Conservation (phyloP, 2,329 filamentous ascomycete genomes). For the Emergomyces pasteurianus region DNA sequence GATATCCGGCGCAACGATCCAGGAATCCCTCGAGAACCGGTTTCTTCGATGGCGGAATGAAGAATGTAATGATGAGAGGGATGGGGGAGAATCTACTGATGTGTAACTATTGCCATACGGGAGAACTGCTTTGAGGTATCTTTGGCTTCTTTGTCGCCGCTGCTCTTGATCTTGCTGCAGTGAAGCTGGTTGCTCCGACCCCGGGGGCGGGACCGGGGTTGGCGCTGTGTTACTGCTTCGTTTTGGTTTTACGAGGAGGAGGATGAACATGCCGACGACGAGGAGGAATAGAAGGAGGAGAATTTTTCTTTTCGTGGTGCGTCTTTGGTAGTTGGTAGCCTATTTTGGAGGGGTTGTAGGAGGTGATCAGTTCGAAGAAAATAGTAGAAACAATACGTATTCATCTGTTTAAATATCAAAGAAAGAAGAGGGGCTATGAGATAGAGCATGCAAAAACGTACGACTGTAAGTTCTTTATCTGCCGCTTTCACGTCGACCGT, state of each 20-base stretch:
- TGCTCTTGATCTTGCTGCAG: not conserved
- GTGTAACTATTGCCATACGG: not conserved
- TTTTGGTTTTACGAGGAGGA: conserved; percentile 71
- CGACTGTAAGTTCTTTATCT: conserved; percentile 80
- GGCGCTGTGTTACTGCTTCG: conserved; percentile 15
- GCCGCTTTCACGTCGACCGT: conserved; percentile 84
- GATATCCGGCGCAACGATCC: not conserved
- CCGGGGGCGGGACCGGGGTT: conserved; percentile 14
- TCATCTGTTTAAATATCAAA: not conserved
- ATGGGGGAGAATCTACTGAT: not conserved
- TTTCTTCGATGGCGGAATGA: not conserved
- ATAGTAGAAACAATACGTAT: not conserved
- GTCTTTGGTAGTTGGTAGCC: conserved; percentile 78
- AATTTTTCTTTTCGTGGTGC: conserved; percentile 80
- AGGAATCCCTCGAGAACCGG: not conserved
- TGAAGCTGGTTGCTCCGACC: conserved; percentile 11
- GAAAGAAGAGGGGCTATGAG: not conserved
- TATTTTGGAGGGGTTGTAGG: conserved; percentile 8
- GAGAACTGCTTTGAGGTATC: not conserved
- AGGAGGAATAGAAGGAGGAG: conserved; percentile 79
- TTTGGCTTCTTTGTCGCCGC: not conserved
- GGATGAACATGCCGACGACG: conserved; percentile 74
- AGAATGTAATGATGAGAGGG: not conserved
- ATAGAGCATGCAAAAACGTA: conserved; percentile 18
- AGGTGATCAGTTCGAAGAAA: not conserved